phyloP scores from a whole-genome alignment of 352 stramenopile species.

The Discostella stelligera region DNA sequence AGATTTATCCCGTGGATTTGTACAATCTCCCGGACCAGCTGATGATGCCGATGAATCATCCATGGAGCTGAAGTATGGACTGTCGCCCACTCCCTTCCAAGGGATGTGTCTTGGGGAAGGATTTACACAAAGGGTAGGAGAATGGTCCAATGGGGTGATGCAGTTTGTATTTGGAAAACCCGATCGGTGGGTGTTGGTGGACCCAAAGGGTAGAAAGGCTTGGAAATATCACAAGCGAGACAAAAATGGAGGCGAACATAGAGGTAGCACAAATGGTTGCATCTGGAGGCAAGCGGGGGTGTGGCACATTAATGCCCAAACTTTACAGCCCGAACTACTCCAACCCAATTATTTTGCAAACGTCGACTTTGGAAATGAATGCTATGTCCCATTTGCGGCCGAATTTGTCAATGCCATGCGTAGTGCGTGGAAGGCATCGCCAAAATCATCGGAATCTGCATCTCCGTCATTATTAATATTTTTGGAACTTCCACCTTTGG shows the following conservation, averaged over 20 bases:
- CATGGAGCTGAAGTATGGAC: conserved; percentile 17
- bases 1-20: conserved; percentile 25
- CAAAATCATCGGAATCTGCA: not conserved
- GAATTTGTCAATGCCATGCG: conserved; percentile 17
- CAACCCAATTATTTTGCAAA: conserved; percentile 33
- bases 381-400: conserved; percentile 21
- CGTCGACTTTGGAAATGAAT: conserved; percentile 29
- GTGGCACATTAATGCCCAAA: conserved; percentile 22
- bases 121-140: conserved; percentile 6
- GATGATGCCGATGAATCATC: not conserved
- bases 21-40: conserved; percentile 4
- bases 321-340: conserved; percentile 11
- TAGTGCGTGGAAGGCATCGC: conserved; percentile 3
- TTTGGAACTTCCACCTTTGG: conserved; percentile 20
- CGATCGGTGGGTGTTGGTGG: conserved; percentile 17
- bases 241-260: conserved; percentile 1
- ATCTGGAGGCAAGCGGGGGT: conserved; percentile 32
- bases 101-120: conserved; percentile 27
- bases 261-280: conserved; percentile 5
- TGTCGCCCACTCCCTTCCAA: conserved; percentile 31
- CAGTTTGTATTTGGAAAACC: conserved; percentile 14
- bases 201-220: conserved; percentile 25
- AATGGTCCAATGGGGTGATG: conserved; percentile 31
- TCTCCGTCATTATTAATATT: conserved; percentile 13
- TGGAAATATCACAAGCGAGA: conserved; percentile 11